A percentile compares a stretch with the other conserved stretches of the same genome.
phyloP scores from a whole-genome alignment of 345 rosid genomes.

The Lepidium sativum region DNA sequence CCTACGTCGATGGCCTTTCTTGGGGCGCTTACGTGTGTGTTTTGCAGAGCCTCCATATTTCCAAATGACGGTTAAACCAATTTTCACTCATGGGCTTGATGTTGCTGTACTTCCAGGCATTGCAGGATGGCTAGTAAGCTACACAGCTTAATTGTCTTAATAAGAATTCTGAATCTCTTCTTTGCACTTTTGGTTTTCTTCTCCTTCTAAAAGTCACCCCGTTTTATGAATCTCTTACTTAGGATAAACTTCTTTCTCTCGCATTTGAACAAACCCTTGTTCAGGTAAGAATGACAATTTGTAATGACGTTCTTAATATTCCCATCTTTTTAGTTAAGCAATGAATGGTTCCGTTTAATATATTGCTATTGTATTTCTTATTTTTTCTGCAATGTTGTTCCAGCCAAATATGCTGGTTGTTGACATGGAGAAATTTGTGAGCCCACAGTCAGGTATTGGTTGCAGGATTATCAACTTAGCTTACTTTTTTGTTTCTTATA shows the following conservation, averaged over 20 bases:
- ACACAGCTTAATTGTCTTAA: not conserved
- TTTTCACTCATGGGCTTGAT: constrained; percentile 76
- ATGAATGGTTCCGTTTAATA: not conserved
- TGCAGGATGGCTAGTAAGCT: constrained; percentile 95
- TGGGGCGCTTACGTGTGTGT: constrained; percentile 85
- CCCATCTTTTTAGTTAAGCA: not conserved
- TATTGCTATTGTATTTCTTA: not conserved
- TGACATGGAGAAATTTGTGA: constrained; percentile 73
- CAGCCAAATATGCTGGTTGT: constrained; percentile 99
- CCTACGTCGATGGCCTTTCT: constrained; percentile 77
- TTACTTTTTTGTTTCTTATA: not conserved
- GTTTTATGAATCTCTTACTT: constrained; percentile 1
- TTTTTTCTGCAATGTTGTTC: constrained; percentile 2
- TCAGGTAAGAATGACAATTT: constrained; percentile 34
- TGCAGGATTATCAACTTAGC: not conserved
- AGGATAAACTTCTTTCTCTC: constrained; percentile 91
- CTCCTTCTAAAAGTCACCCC: not conserved
- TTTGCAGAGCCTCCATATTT: constrained; percentile 95
- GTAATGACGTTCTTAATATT: not conserved
- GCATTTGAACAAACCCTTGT: constrained; percentile 94
- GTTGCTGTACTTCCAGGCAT: constrained; percentile 90
- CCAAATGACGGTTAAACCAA: constrained; percentile 91
- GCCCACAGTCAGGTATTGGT: constrained; percentile 44
- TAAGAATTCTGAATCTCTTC: constrained; percentile 29
- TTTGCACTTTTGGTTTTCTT: not conserved